Evolutionary conservation across 345 rosid species (phyloP).

Genomic region (Bruguiera parviflora): DNA sequence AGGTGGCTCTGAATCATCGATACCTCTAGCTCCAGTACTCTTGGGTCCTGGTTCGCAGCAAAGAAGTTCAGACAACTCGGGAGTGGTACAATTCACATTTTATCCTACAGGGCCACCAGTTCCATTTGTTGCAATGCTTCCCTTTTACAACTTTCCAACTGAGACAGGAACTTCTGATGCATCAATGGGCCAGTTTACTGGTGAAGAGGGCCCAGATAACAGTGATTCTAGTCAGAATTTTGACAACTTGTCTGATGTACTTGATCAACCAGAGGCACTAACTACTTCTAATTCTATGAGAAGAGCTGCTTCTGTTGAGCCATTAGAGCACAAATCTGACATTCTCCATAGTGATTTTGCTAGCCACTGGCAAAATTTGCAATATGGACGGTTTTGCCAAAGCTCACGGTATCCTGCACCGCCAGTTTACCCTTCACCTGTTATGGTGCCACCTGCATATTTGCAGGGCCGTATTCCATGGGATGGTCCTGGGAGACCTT

Average conservation of each 20-base stretch:
- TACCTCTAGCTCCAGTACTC: conserved; percentile 10
- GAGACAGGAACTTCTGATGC: conserved; percentile 9
- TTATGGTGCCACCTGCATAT: conserved; percentile 15
- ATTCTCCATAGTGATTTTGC: conserved; percentile 24
- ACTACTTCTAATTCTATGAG: conserved; percentile 7
- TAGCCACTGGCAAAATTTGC: conserved; percentile 30
- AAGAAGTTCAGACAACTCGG: neutral
- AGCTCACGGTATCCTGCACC: conserved; percentile 7
- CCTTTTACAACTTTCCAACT: conserved; percentile 18
- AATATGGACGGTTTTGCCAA: conserved; percentile 28
- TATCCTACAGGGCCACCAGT: conserved; percentile 25
- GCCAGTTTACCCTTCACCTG: conserved; percentile 8
- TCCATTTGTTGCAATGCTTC: conserved; percentile 24
- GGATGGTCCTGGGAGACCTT: conserved; percentile 21
- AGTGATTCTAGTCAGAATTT: neutral
- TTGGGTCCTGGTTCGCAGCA: conserved; percentile 13
- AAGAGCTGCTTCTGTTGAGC: conserved; percentile 5
- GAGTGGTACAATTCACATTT: conserved; percentile 10
- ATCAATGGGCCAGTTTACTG: neutral
- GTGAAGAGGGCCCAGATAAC: conserved; percentile 5
- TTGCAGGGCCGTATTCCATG: conserved; percentile 14
- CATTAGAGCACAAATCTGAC: conserved; percentile 13
- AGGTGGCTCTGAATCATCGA: conserved; percentile 9
- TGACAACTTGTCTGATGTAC: conserved; percentile 4
- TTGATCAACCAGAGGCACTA: conserved; percentile 6